A percentile compares a stretch with the other conserved stretches of the same genome.
Conservation (phyloP, 2,329 filamentous ascomycete species). For the Trichoderma sp. region DNA sequence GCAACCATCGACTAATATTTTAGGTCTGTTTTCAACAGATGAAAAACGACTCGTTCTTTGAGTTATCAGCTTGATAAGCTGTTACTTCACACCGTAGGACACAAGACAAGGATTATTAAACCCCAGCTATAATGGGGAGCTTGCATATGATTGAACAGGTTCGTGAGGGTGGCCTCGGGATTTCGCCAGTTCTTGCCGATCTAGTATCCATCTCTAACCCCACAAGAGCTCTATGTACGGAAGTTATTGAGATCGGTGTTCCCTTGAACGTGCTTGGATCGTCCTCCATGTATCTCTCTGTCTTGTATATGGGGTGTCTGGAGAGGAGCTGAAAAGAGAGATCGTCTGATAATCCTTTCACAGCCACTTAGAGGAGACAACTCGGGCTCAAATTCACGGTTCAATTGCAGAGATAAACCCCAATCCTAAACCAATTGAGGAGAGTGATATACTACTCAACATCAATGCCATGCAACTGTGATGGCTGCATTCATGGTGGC, state of each 20-base stretch:
- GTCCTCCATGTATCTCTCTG: background rate
- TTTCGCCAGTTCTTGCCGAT: background rate
- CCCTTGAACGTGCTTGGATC: background rate
- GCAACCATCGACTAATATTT: constrained; percentile 18
- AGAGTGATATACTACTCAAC: background rate
- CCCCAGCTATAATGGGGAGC: background rate
- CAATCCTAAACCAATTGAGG: background rate
- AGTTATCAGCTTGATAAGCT: background rate
- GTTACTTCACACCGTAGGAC: background rate
- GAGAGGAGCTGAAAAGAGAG: background rate
- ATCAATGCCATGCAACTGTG: background rate
- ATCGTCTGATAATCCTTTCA: background rate
- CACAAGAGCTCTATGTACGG: background rate
- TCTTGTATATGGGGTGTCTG: background rate
- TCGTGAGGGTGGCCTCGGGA: background rate
- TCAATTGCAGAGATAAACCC: background rate
- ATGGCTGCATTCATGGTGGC: background rate
- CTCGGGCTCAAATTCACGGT: background rate
- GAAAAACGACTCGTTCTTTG: background rate
- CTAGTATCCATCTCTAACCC: background rate
- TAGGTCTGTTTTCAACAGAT: background rate
- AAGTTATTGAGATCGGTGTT: background rate
- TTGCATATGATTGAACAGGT: background rate
- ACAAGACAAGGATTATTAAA: background rate
- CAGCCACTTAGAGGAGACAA: background rate